A percentile compares a stretch with the other conserved stretches of the same genome.
Evolutionary conservation across 768 basidiomycete species (phyloP).

Genomic region (Naganishia kalamii): DNA sequence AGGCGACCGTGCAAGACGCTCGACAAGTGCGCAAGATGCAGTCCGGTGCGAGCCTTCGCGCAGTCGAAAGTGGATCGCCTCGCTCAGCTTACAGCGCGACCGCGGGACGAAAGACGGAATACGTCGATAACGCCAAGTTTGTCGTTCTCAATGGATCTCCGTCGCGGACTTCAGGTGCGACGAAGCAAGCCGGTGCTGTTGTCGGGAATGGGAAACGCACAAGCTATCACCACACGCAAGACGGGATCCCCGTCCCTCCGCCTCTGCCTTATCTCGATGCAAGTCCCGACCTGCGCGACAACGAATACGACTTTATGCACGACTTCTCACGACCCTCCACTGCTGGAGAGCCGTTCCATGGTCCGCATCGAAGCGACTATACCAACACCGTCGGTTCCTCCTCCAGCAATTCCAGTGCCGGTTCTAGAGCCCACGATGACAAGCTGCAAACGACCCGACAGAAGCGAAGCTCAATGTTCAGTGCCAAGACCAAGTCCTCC

Average conservation of each 20-base stretch:
- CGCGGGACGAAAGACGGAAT: not conserved
- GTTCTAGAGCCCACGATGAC: not conserved
- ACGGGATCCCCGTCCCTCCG: constrained; percentile 19
- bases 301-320: constrained; percentile 5
- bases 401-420: constrained; percentile 10
- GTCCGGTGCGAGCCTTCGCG: not conserved
- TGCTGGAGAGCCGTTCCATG: not conserved
- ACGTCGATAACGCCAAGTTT: constrained; percentile 15
- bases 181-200: not conserved
- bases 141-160: constrained; percentile 8
- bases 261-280: not conserved
- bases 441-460: not conserved
- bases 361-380: not conserved
- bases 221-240: constrained; percentile 7
- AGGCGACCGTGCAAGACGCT: not conserved
- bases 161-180: not conserved
- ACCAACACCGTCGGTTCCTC: not conserved
- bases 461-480: constrained; percentile 5
- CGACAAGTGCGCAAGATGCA: not conserved
- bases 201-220: not conserved
- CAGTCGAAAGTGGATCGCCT: not conserved
- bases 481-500: not conserved
- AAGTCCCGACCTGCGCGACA: constrained; percentile 2
- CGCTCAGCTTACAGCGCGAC: not conserved
- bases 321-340: not conserved